Percentiles rank a stretch among this genome's conserved stretches.
Conservation (phyloP, 2,329 filamentous ascomycete species). For the Colletotrichum lindemuthianum region DNA sequence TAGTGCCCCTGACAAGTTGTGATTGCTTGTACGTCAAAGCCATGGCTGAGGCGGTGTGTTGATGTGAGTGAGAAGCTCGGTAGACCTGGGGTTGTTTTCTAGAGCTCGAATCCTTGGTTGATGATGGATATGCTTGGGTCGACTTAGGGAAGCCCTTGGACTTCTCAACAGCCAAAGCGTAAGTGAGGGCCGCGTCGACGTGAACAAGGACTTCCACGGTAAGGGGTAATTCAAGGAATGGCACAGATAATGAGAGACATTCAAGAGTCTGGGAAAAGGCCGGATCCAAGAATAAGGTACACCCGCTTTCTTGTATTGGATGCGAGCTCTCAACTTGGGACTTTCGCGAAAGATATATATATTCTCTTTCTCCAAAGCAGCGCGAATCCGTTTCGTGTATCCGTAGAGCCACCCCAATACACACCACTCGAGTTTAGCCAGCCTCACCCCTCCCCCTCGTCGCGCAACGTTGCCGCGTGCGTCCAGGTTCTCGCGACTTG, state of each 20-base stretch:
- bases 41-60: constrained; percentile 40
- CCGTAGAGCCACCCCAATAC: constrained; percentile 9
- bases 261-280: background rate
- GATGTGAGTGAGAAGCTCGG: background rate
- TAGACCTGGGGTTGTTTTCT: background rate
- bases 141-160: constrained; percentile 2
- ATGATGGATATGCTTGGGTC: background rate
- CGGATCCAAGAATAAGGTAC: constrained; percentile 8
- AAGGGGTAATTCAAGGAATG: constrained; percentile 20
- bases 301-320: background rate
- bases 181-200: background rate
- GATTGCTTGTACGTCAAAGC: constrained; percentile 65
- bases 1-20: constrained; percentile 74
- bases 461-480: constrained; percentile 13
- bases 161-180: constrained; percentile 1
- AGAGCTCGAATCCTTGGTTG: background rate
- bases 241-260: constrained; percentile 10
- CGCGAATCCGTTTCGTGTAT: background rate
- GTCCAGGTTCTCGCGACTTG: constrained; percentile 1
- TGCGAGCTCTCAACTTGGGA: constrained; percentile 5
- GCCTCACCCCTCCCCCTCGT: constrained; percentile 22
- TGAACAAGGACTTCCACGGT: background rate
- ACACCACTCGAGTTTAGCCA: background rate
- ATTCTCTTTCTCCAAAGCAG: background rate
- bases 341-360: constrained; percentile 28